phyloP scores from a whole-genome alignment of 495 filamentous ascomycete species.

The Tuber umbilicatum region DNA sequence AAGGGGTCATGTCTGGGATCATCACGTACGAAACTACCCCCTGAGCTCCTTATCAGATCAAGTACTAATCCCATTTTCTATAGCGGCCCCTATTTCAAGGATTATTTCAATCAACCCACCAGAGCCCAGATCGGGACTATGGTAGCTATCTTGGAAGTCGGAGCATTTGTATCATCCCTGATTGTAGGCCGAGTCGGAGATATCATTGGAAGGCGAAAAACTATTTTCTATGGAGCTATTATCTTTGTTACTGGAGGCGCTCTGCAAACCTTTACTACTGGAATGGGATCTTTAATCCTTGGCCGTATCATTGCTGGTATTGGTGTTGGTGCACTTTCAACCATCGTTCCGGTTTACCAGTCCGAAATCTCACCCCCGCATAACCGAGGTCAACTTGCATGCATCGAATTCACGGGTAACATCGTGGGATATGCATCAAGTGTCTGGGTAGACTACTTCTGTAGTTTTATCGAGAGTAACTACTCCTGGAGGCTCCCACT shows the following conservation, averaged over 20 bases:
- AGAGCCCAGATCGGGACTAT: constrained; percentile 84
- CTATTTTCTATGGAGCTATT: constrained; percentile 87
- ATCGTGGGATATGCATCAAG: constrained; percentile 91
- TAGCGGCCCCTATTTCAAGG: constrained; percentile 77
- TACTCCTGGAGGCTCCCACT: constrained; percentile 87
- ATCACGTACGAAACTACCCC: constrained; percentile 61
- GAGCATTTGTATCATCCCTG: constrained; percentile 84
- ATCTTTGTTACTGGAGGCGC: constrained; percentile 89
- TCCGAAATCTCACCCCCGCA: constrained; percentile 97
- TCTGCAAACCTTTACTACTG: constrained; percentile 70
- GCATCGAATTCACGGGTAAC: constrained; percentile 97
- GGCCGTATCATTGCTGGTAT: constrained; percentile 88
- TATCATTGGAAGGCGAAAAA: constrained; percentile 78
- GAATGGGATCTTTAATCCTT: constrained; percentile 51
- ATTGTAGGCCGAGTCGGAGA: constrained; percentile 86
- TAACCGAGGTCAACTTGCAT: constrained; percentile 88
- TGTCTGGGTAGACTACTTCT: constrained; percentile 98
- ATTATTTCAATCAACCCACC: constrained; percentile 85
- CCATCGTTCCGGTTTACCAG: constrained; percentile 96
- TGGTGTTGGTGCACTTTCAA: constrained; percentile 88
- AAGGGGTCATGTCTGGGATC: constrained; percentile 98
- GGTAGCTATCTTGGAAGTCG: constrained; percentile 92
- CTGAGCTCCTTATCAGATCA: not conserved
- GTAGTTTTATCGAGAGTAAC: constrained; percentile 77
- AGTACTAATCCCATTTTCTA: constrained; percentile 20